Evolutionary conservation across 2,329 filamentous ascomycete species (phyloP), one percentile per base, ranked within the genome.

Genomic region (Nectriaceae sp.): DNA sequence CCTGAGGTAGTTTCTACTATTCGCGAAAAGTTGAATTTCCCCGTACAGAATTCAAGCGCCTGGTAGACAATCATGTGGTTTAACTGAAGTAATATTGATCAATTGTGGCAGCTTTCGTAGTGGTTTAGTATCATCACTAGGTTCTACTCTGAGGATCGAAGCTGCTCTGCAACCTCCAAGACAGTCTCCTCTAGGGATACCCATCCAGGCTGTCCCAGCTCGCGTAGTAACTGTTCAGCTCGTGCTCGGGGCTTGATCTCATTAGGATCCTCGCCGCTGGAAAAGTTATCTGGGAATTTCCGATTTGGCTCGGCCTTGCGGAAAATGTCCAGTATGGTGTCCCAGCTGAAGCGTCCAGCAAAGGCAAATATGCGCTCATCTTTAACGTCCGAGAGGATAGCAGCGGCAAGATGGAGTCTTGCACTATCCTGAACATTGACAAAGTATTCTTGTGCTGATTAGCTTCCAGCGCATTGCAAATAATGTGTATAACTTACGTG

Each of bases 311-410:
- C 48, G 3, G 48, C 35, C 20, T 62, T 62, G 0, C 61, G 53
- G 0, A 71, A 33, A 1, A 65, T 59, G 0, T 47, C 60, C 3
- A 72, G 24, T 1, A 80, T 54, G 2, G 71, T 57, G 18, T 78
- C 76, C 63, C 71, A 78, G 39, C 68, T 78, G 47, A 70, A 76
- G 0, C 70, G 71, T 2, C 70, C 65, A 0, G 75, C 78, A 44
- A 77, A 80, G 1, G 68, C 81, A 56, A 83, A 81, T 8, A 85
- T 60, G 2, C 82, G 73, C 56, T 84, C 74, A 0, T 70, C 69
- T 2, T 64, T 50, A 0, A 82, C 70, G 1, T 70, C 65, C 0
- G 70, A 66, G 19, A 79, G 66, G 0, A 81, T 66, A 6, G 78
- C 64, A 0, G 75, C 80, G 3, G 76, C 74, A 3, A 83, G 68